These are phyloP conservation scores for Russula brevipes DNA, from an alignment of 768 basidiomycete genomes.

Conservation along the genomic window DNA sequence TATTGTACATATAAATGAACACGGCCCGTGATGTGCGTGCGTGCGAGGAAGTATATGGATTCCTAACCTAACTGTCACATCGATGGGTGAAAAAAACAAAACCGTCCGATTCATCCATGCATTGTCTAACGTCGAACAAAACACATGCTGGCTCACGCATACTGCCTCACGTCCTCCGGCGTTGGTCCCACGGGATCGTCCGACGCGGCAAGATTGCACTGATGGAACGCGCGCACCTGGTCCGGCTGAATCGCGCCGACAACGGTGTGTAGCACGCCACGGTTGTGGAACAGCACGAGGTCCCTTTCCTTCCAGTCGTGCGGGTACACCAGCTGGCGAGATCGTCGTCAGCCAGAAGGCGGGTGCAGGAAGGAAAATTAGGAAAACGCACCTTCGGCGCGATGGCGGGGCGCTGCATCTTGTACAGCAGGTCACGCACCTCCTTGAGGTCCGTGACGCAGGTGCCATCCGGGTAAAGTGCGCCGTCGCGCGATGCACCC, in stretches of 20 bases:
- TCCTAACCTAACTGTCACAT: too few species aligned
- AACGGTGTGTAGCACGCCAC: constrained; percentile 75
- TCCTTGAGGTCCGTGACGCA: constrained; percentile 66
- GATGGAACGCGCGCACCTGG: constrained; percentile 72
- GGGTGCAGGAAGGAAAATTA: background rate
- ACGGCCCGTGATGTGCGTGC: too few species aligned
- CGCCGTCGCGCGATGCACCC: constrained; percentile 50
- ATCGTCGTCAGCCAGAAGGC: background rate
- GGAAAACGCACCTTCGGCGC: constrained; percentile 54
- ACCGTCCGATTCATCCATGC: too few species aligned
- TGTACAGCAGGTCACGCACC: constrained; percentile 71
- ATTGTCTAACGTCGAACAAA: too few species aligned
- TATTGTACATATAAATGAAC: too few species aligned
- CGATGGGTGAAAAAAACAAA: too few species aligned
- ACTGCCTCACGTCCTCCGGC: constrained; percentile 59
- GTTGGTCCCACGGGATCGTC: constrained; percentile 64
- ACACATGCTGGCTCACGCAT: too few species aligned
- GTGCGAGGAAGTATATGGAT: too few species aligned
- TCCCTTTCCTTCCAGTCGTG: constrained; percentile 83
- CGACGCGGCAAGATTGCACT: constrained; percentile 83
- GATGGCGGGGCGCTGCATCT: constrained; percentile 89
- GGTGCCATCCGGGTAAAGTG: constrained; percentile 80
- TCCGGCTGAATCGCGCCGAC: constrained; percentile 66
- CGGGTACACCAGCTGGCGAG: constrained; percentile 66
- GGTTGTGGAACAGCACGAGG: constrained; percentile 82